These are phyloP conservation scores for Colletotrichum sp. DNA, from an alignment of 2,329 filamentous ascomycete genomes.

Conservation along the genomic window DNA sequence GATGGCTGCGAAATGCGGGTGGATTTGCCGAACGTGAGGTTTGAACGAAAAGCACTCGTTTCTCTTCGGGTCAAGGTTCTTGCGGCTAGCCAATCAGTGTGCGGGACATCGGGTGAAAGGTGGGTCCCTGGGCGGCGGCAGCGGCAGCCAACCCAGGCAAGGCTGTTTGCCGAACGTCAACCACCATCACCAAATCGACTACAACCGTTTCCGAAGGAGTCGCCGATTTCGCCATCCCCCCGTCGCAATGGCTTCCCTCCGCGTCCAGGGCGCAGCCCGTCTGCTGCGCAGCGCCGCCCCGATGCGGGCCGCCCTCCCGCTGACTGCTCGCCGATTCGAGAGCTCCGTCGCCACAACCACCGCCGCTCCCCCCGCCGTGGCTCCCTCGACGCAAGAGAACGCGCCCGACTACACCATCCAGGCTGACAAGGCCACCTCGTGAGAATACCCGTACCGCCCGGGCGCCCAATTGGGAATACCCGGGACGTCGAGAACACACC, in stretches of 20 bases:
- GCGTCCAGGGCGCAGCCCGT: constrained; percentile 57
- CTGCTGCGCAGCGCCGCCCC: constrained; percentile 54
- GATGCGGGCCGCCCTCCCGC: constrained; percentile 41
- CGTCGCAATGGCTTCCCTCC: constrained; percentile 68
- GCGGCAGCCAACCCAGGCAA: neutral
- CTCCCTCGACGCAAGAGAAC: constrained; percentile 56
- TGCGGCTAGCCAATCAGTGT: constrained; percentile 48
- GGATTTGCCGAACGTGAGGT: constrained; percentile 25
- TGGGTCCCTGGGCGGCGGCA: neutral
- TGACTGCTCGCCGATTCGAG: constrained; percentile 59
- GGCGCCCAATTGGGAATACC: neutral
- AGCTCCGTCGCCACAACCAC: constrained; percentile 52
- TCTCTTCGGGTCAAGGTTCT: constrained; percentile 46
- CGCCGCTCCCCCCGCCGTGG: constrained; percentile 28
- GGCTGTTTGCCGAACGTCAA: constrained; percentile 24
- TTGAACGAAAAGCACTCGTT: constrained; percentile 53
- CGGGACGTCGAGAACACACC: neutral
- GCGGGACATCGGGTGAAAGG: neutral
- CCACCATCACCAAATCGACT: constrained; percentile 14
- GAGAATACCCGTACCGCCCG: constrained; percentile 29
- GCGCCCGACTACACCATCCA: constrained; percentile 82
- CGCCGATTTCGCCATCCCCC: neutral
- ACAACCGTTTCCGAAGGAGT: neutral
- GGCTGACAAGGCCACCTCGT: constrained; percentile 92
- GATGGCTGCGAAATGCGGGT: constrained; percentile 16